These are phyloP conservation scores for Acanthochlamys bracteata DNA, from an alignment of 106 monocot species.

Conservation along the genomic window DNA sequence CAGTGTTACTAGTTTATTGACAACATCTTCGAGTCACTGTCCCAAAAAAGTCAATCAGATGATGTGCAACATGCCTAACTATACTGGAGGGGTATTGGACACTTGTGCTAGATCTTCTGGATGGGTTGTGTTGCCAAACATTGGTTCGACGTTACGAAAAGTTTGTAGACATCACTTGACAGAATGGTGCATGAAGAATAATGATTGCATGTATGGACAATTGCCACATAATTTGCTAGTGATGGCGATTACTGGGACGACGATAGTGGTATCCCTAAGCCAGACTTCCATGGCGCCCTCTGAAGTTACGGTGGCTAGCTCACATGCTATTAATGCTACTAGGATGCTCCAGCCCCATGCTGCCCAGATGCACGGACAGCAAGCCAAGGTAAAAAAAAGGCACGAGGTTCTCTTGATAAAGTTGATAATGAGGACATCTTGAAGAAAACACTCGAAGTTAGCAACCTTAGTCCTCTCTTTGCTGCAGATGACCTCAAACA, in stretches of 20 bases:
- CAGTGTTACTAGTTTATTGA: too few relatives aligned
- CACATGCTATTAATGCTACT: conserved; percentile 91
- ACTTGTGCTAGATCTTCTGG: conserved; percentile 76
- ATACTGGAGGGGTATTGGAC: conserved; percentile 67
- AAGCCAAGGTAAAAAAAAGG: conserved; percentile 28
- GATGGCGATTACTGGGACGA: conserved; percentile 54
- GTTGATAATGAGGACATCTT: conserved; percentile 45
- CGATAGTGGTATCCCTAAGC: conserved; percentile 55
- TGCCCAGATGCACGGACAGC: conserved; percentile 62
- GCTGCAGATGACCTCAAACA: conserved; percentile 88
- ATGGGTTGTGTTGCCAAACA: conserved; percentile 70
- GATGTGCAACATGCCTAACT: conserved; percentile 99
- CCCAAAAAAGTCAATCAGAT: conserved; percentile 90
- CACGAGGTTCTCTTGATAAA: conserved; percentile 42
- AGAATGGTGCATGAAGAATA: conserved; percentile 50
- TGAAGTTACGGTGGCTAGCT: conserved; percentile 92
- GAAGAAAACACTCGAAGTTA: conserved; percentile 87
- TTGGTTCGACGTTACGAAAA: conserved; percentile 77
- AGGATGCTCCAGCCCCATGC: conserved; percentile 87
- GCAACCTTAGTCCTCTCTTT: conserved; percentile 93
- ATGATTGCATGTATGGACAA: conserved; percentile 69
- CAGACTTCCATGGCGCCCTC: conserved; percentile 92
- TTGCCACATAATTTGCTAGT: conserved; percentile 67
- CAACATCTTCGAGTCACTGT: too few relatives aligned
- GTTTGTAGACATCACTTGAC: conserved; percentile 73